Evolutionary conservation across 2,329 filamentous ascomycete species (phyloP).

Genomic region (Trichoderma atroviride): DNA sequence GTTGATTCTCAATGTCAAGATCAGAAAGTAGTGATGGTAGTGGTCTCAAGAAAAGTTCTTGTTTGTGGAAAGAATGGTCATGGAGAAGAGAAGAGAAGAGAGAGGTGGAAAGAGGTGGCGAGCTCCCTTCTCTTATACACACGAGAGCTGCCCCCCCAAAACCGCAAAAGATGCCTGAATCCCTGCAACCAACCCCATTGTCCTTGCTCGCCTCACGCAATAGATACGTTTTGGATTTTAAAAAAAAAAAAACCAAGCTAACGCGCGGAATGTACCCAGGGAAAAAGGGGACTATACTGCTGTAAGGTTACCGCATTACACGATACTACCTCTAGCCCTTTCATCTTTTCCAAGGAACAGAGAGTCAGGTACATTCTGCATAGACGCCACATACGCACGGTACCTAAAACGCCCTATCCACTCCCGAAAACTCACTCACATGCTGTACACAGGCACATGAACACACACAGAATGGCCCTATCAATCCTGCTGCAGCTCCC

Average conservation of each 20-base stretch:
- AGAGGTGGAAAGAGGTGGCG: background rate
- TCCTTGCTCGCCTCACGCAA: background rate
- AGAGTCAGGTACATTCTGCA: background rate
- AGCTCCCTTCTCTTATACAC: slow-evolving; percentile 21
- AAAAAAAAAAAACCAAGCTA: background rate
- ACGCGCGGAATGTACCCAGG: background rate
- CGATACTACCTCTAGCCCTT: background rate
- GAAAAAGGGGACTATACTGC: background rate
- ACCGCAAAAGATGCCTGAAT: background rate
- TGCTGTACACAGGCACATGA: background rate
- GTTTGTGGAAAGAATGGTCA: background rate
- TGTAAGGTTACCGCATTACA: background rate
- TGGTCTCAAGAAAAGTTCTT: background rate
- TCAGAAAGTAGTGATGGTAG: background rate
- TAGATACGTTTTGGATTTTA: background rate
- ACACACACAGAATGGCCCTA: background rate
- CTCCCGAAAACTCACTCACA: background rate
- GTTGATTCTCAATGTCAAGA: background rate
- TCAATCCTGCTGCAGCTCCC: background rate
- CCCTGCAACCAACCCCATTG: background rate
- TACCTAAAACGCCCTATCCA: background rate
- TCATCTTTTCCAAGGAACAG: background rate
- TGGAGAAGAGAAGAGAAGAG: background rate
- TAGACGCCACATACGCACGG: background rate
- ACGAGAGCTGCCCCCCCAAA: background rate